These are phyloP conservation scores for Aureobasidium sp. DNA, from an alignment of 2,329 filamentous ascomycete genomes.

Conservation along the genomic window DNA sequence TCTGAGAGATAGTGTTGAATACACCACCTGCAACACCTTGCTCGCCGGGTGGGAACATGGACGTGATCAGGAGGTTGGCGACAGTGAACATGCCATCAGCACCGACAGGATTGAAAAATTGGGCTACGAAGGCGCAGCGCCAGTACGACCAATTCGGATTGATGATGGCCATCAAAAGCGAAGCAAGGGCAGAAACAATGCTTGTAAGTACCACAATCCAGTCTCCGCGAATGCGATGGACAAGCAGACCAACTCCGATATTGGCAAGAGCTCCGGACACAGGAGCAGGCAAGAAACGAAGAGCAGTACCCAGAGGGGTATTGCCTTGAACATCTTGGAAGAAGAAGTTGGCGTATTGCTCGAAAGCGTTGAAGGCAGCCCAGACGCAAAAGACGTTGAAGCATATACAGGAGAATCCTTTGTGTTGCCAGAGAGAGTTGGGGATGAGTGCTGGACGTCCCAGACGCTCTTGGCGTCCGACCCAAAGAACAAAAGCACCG, in stretches of 20 bases:
- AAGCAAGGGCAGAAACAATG: slow-evolving; percentile 29
- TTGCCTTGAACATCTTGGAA: slow-evolving; percentile 35
- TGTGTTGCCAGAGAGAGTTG: slow-evolving; percentile 53
- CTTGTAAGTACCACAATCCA: slow-evolving; percentile 28
- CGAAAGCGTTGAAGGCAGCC: slow-evolving; percentile 30
- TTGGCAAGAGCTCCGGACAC: slow-evolving; percentile 34
- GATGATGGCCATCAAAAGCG: slow-evolving; percentile 39
- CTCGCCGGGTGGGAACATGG: slow-evolving; percentile 31
- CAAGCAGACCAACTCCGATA: slow-evolving; percentile 38
- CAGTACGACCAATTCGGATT: slow-evolving; percentile 40
- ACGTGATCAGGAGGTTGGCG: slow-evolving; percentile 35
- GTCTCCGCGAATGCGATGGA: slow-evolving; percentile 37
- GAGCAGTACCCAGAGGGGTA: slow-evolving; percentile 26
- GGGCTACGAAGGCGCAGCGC: slow-evolving; percentile 36
- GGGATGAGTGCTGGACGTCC: slow-evolving; percentile 50
- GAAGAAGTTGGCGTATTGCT: slow-evolving; percentile 34
- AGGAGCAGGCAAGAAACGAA: slow-evolving; percentile 36
- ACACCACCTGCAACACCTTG: slow-evolving; percentile 39
- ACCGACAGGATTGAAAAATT: slow-evolving; percentile 35
- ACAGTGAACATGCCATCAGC: slow-evolving; percentile 38
- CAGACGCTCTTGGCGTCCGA: slow-evolving; percentile 38
- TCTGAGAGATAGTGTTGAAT: slow-evolving; percentile 37
- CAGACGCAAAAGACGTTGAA: slow-evolving; percentile 31
- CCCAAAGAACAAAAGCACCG: slow-evolving; percentile 47
- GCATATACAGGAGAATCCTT: slow-evolving; percentile 48